Evolutionary conservation across 2,329 filamentous ascomycete genomes (phyloP), one percentile per base, ranked within the genome.

Genomic region (Pezicula radicicola): DNA sequence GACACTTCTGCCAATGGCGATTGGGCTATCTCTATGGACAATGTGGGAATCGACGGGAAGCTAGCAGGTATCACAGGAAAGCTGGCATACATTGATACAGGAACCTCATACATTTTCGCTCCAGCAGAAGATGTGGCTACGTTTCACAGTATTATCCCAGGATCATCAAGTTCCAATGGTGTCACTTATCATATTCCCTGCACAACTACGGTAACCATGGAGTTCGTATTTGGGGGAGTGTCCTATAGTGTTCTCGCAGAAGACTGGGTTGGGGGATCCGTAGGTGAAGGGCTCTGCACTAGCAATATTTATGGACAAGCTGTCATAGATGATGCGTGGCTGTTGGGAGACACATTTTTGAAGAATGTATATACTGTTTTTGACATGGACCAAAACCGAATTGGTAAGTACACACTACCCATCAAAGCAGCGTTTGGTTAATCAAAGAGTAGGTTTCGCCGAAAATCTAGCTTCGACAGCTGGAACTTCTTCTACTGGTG

Each of bases 281-380:
- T 61, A 46, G 63, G 70, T 49, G 60, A 60, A 47, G 64, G 64
- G n/a, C 67, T 68, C 27, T 87, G 84, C 64, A 78, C 81, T 16
- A 92, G 88, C 66, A 91, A 89, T 61, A 81, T 96, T 35, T 85
- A 91, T 49, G 88, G 87, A 2, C 77, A 83, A 25, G 80, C 87
- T 64, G 82, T 89, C 13, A 84, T 90, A 44, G 76, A 56, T 13
- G 60, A 51, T n/a, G 61, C 84, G 27, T 96, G 91, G 90, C 75
- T 96, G n/a, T 70, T 96, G 1, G 91, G 91, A 2, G 91, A 91
- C 59, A 82, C 87, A 1, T 96, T 96, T 62, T 71, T 96, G 55
- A 96, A 95, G 73, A 96, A 95, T 60, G 91, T 96, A 15, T 96
- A 96, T 66, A 77, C 83, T 1, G 85, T 94, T 21, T 96, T 95